Evolutionary conservation across 164 flowering plant genomes (phyloP), one percentile per base, ranked within the genome.

Genomic region (Brasenia schreberi): DNA sequence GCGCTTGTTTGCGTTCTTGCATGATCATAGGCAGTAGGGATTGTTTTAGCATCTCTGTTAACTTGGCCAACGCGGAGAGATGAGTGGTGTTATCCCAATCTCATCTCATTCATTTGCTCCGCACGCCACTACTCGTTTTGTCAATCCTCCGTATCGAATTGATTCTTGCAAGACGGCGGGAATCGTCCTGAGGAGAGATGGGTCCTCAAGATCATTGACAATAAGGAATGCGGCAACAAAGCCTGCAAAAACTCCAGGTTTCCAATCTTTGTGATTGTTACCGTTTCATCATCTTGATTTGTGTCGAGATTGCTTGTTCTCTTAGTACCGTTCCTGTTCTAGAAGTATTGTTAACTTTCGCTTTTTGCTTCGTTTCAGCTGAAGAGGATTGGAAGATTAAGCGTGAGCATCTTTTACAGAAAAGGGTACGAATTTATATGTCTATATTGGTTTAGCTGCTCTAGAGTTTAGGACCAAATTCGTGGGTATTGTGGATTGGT

Each of bases 371-470:
- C 9, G 74, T 68, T 67, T 69, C 70, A 90, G 98, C 95, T 77
- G 98, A 94, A 78, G 91, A 86, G 77, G 98, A 94, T 1, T 94
- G 98, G 98, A 89, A 83, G 77, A 76, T 56, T 23, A 94, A 91
- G 75, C 76, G 98, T 27, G 91, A 81, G 63, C 10, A 74, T 69
- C 82, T 94, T 60, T 84, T 84, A 5, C 74, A 87, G 82, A 94
- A 90, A 79, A 86, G 81, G 89, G 94, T 92, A 79, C 43, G 53
- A 7, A 7, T 45, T 45, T 12, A 7, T 10, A 44, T 45, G 6
- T 45, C 53, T 12, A 45, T 45, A 7, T 23, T 45, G 12, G 12
- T 45, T 45, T 0, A 7, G 11, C 53, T 45, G 53, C 53, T 23
- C 27, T 23, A 23, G 27, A 23, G 2, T 23, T 23, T 23, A 23